phyloP scores from a whole-genome alignment of 176 grass and related monocot species.

The Aegilops sharonensis region DNA sequence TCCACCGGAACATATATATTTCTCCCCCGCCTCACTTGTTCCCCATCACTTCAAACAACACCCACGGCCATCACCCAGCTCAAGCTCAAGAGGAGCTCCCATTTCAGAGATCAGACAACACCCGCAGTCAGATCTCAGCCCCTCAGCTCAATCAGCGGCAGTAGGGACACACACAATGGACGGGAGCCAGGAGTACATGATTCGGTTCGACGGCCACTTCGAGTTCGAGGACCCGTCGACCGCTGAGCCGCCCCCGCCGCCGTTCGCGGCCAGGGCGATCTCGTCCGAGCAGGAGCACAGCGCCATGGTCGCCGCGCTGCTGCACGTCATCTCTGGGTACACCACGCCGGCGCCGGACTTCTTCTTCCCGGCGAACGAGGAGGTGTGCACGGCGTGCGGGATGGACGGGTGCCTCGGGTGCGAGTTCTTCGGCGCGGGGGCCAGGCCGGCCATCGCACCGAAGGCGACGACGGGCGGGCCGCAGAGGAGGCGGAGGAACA shows the following conservation, averaged over 20 bases:
- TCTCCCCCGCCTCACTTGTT: background rate
- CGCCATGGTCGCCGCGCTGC: constrained; percentile 33
- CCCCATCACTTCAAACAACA: constrained; percentile 36
- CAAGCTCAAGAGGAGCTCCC: too few relatives aligned
- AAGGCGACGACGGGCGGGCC: background rate
- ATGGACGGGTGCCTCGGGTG: constrained; percentile 66
- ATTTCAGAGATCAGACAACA: too few relatives aligned
- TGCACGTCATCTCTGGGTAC: constrained; percentile 69
- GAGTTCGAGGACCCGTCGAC: background rate
- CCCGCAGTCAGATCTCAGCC: too few relatives aligned
- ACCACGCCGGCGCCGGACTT: constrained; percentile 40
- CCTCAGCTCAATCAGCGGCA: too few relatives aligned
- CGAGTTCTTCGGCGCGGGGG: constrained; percentile 30
- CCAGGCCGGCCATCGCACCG: background rate
- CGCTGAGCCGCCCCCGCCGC: background rate
- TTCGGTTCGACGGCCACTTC: constrained; percentile 34
- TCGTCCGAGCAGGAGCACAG: constrained; percentile 45
- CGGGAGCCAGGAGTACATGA: constrained; percentile 30
- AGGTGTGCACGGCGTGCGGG: constrained; percentile 38
- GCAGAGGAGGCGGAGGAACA: constrained; percentile 42
- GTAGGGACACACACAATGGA: background rate
- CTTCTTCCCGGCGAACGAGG: background rate
- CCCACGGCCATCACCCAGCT: too few relatives aligned
- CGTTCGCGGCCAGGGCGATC: background rate
- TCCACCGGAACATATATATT: constrained; percentile 22